Evolutionary conservation across 768 basidiomycete genomes (phyloP).

Genomic region (Sporobolomyces pararoseus): DNA sequence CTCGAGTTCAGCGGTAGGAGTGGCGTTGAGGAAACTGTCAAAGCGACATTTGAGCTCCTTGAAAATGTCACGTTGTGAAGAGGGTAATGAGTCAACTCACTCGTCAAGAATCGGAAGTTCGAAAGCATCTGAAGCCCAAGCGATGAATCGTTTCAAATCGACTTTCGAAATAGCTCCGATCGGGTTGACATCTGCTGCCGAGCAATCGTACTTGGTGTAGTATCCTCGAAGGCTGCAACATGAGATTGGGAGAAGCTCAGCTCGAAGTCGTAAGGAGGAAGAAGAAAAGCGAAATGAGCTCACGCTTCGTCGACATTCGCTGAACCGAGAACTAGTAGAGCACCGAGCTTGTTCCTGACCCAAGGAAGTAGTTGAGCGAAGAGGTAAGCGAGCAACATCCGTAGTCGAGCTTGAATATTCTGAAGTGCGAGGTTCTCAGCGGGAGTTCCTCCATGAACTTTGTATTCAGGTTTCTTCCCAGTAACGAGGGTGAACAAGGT

Average conservation of each 20-base stretch:
- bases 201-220: conserved; percentile 96
- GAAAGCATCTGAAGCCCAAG: conserved; percentile 71
- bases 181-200: conserved; percentile 91
- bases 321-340: conserved; percentile 89
- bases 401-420: conserved; percentile 92
- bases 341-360: conserved; percentile 75
- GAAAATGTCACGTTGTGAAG: not conserved
- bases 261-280: not conserved
- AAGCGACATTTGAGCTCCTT: not conserved
- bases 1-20: conserved; percentile 93
- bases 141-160: conserved; percentile 92
- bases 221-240: conserved; percentile 78
- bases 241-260: not conserved
- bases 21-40: conserved; percentile 77
- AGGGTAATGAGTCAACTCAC: conserved; percentile 52
- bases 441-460: conserved; percentile 74
- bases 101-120: conserved; percentile 75
- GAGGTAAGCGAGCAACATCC: conserved; percentile 90
- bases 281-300: conserved; percentile 21
- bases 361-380: conserved; percentile 81
- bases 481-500: conserved; percentile 81
- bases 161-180: conserved; percentile 98
- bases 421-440: conserved; percentile 95
- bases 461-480: conserved; percentile 66
- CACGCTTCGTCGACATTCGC: conserved; percentile 98